Percentiles rank a stretch among this genome's conserved stretches.
Evolutionary conservation across 441 rosid species (phyloP).

Genomic region (Gossypium davidsonii): DNA sequence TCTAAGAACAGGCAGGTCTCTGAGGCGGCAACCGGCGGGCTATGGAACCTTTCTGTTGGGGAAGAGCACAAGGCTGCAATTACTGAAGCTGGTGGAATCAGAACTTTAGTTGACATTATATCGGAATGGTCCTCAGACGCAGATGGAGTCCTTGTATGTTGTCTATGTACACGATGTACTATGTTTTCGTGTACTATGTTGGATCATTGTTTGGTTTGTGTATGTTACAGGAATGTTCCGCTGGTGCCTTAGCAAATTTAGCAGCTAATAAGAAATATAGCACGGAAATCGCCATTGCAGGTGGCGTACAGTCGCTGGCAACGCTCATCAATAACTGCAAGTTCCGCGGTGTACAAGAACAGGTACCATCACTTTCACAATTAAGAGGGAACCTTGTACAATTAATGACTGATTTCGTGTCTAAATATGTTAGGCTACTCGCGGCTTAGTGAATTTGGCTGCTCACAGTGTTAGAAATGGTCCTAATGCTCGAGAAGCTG

Average conservation of each 20-base stretch:
- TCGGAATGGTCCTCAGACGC: constrained; percentile 81
- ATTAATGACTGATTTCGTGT: background rate
- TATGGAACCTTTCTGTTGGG: constrained; percentile 99
- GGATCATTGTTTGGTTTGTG: constrained; percentile 10
- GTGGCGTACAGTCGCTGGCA: constrained; percentile 90
- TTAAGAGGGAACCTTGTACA: background rate
- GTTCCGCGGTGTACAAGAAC: constrained; percentile 93
- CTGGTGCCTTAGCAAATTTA: constrained; percentile 95
- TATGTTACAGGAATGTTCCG: constrained; percentile 81
- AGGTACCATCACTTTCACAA: constrained; percentile 34
- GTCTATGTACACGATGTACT: constrained; percentile 10
- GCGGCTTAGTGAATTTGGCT: constrained; percentile 93
- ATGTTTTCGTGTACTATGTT: background rate
- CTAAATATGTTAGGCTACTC: constrained; percentile 67
- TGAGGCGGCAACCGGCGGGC: constrained; percentile 99
- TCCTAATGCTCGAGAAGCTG: constrained; percentile 86
- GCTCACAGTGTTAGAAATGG: constrained; percentile 97
- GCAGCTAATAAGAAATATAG: constrained; percentile 98
- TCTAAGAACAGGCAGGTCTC: constrained; percentile 91
- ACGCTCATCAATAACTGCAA: constrained; percentile 91
- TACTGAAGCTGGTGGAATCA: constrained; percentile 89
- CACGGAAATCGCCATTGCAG: constrained; percentile 80
- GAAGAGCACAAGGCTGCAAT: constrained; percentile 99
- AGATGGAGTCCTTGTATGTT: constrained; percentile 84
- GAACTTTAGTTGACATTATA: constrained; percentile 90